Evolutionary conservation across 2,329 filamentous ascomycete genomes (phyloP).

Genomic region (Bipolaris cookei): DNA sequence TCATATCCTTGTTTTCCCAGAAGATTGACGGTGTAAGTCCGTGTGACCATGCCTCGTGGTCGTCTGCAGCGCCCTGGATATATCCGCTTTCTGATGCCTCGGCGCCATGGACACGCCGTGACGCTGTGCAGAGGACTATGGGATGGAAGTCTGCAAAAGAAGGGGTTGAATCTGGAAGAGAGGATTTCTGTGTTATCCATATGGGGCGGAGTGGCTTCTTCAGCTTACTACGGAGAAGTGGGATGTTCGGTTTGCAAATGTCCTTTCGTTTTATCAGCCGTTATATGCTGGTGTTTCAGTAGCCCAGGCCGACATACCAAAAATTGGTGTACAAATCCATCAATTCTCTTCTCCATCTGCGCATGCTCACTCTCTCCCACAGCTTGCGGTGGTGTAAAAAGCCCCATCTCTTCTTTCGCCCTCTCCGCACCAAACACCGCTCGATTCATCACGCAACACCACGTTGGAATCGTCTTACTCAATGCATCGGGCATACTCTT

Average conservation of each 20-base stretch:
- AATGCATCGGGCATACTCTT: slow-evolving; percentile 97
- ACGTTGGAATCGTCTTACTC: slow-evolving; percentile 91
- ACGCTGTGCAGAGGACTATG: slow-evolving; percentile 85
- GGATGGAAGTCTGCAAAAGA: slow-evolving; percentile 68
- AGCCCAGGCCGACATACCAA: slow-evolving; percentile 42
- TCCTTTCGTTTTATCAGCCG: slow-evolving; percentile 41
- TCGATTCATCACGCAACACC: slow-evolving; percentile 86
- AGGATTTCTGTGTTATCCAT: slow-evolving; percentile 77
- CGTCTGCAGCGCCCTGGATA: slow-evolving; percentile 92
- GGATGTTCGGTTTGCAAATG: slow-evolving; percentile 66
- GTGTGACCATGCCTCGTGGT: slow-evolving; percentile 89
- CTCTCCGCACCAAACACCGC: slow-evolving; percentile 71
- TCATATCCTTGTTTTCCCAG: slow-evolving; percentile 69
- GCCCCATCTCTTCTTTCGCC: slow-evolving; percentile 34
- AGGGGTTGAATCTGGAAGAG: slow-evolving; percentile 55
- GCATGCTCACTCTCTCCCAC: slow-evolving; percentile 77
- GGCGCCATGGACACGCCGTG: slow-evolving; percentile 70
- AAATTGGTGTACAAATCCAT: slow-evolving; percentile 60
- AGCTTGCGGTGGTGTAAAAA: slow-evolving; percentile 75
- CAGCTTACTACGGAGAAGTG: slow-evolving; percentile 61
- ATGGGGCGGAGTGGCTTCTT: slow-evolving; percentile 76
- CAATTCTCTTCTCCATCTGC: slow-evolving; percentile 73
- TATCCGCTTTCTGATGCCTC: slow-evolving; percentile 77
- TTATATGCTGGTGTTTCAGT: background rate
- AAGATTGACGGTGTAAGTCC: slow-evolving; percentile 80